Evolutionary conservation across 2,329 filamentous ascomycete species (phyloP).

Genomic region (Aspergillus unguis): DNA sequence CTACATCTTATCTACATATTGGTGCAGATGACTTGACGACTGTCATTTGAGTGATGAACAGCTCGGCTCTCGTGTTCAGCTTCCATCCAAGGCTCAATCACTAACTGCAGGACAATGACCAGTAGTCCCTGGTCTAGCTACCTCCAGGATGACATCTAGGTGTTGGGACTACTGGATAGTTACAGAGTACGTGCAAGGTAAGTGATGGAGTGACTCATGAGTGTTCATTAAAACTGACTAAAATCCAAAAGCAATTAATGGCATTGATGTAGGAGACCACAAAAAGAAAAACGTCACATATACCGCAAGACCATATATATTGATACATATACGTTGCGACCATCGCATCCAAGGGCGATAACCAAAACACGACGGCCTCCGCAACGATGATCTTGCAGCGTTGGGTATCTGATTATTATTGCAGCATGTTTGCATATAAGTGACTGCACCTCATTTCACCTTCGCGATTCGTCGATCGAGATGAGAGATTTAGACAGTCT

Average conservation of each 20-base stretch:
- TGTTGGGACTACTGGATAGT: too few relatives aligned
- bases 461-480: too few relatives aligned
- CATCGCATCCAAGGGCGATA: background rate
- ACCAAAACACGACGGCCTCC: slow-evolving; percentile 1
- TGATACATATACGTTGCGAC: background rate
- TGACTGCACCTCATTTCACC: background rate
- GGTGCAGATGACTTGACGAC: too few relatives aligned
- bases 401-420: slow-evolving; percentile 36
- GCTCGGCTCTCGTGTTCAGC: too few relatives aligned
- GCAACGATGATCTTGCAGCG: slow-evolving; percentile 22
- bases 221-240: slow-evolving; percentile 5
- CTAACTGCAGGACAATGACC: too few relatives aligned
- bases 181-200: too few relatives aligned
- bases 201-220: too few relatives aligned
- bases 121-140: too few relatives aligned
- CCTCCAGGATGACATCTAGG: too few relatives aligned
- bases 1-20: too few relatives aligned
- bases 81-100: too few relatives aligned
- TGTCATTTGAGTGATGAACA: too few relatives aligned
- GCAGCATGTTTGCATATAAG: background rate
- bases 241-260: slow-evolving; percentile 3
- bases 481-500: slow-evolving; percentile 29
- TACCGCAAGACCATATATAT: slow-evolving; percentile 13
- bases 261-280: slow-evolving; percentile 7
- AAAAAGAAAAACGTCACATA: slow-evolving; percentile 6